Conservation (phyloP, 768 basidiomycete genomes). For the Agrocybe chaxingu region DNA sequence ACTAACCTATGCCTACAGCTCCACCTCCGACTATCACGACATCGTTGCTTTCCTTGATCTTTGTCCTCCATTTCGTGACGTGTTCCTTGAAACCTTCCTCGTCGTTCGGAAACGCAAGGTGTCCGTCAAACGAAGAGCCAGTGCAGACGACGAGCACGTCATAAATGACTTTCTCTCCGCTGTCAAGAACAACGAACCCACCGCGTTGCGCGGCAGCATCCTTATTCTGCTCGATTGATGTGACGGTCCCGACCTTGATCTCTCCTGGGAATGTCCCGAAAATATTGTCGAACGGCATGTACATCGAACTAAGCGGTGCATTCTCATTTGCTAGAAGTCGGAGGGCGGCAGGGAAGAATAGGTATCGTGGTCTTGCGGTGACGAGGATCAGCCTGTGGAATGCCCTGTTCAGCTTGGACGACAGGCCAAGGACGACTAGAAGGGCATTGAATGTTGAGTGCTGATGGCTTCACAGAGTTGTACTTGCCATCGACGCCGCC, state of each 20-base stretch:
- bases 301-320: constrained; percentile 38
- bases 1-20: constrained; percentile 44
- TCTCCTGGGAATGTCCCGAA: constrained; percentile 48
- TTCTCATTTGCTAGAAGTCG: constrained; percentile 48
- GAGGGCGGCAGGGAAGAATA: constrained; percentile 45
- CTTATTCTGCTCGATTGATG: constrained; percentile 26
- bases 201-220: constrained; percentile 28
- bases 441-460: background rate
- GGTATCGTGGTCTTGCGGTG: constrained; percentile 43
- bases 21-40: constrained; percentile 54
- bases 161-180: constrained; percentile 47
- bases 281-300: constrained; percentile 54
- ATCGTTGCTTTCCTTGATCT: constrained; percentile 30
- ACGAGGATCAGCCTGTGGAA: constrained; percentile 54
- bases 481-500: constrained; percentile 18
- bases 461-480: background rate
- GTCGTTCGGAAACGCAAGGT: constrained; percentile 37
- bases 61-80: constrained; percentile 16
- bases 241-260: constrained; percentile 38
- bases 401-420: constrained; percentile 41
- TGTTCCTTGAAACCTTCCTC: constrained; percentile 14
- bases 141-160: constrained; percentile 56
- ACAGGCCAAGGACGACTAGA: constrained; percentile 42
- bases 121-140: constrained; percentile 51
- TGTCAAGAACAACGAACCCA: constrained; percentile 42